Conservation (phyloP, 2,329 filamentous ascomycete species). For the Colletotrichum sp. region DNA sequence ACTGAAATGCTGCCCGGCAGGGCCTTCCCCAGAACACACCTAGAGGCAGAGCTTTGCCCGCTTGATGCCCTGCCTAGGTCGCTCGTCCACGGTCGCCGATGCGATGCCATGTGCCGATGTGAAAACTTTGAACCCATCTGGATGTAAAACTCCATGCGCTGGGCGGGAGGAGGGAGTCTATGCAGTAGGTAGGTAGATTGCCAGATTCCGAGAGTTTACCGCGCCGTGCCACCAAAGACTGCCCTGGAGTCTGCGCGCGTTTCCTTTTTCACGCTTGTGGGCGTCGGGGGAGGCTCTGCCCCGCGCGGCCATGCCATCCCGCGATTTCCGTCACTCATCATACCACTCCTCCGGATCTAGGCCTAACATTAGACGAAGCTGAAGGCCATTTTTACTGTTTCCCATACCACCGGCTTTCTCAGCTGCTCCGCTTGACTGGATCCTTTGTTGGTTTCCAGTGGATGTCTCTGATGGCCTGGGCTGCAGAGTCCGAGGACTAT, state of each 20-base stretch:
- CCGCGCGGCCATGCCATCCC: neutral
- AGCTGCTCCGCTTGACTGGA: neutral
- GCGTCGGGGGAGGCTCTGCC: neutral
- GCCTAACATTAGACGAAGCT: slow-evolving; percentile 5
- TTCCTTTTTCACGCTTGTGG: neutral
- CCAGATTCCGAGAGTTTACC: neutral
- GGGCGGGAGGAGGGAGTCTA: neutral
- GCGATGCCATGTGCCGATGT: neutral
- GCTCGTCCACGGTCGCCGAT: neutral
- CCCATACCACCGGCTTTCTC: neutral
- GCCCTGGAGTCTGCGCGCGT: neutral
- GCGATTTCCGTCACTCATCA: neutral
- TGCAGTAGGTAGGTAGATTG: neutral
- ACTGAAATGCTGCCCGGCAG: neutral
- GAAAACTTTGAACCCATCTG: neutral
- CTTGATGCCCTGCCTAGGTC: neutral
- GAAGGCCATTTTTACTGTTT: neutral
- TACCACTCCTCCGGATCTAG: slow-evolving; percentile 1
- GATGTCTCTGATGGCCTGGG: neutral
- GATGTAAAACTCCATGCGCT: neutral
- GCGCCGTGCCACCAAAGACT: neutral
- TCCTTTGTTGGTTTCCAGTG: neutral
- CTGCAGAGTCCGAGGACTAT: neutral
- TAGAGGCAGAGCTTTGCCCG: neutral
- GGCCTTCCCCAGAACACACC: neutral